These are phyloP conservation scores for Talaromyces stipitatus DNA, from an alignment of 495 filamentous ascomycete genomes.

Conservation along the genomic window DNA sequence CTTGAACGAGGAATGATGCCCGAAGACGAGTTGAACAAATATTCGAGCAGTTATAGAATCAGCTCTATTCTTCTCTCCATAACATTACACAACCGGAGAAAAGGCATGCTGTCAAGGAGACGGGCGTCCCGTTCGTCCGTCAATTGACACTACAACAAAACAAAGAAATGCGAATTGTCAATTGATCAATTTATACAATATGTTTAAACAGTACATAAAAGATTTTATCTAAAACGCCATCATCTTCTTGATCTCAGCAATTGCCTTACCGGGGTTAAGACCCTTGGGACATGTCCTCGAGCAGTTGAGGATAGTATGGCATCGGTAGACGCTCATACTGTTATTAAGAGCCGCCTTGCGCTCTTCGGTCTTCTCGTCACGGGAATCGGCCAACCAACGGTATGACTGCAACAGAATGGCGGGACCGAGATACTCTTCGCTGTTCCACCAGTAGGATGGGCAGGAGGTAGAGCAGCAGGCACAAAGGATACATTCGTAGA, in stretches of 20 bases:
- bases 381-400: constrained; percentile 88
- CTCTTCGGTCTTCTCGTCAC: constrained; percentile 81
- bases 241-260: constrained; percentile 97
- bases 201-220: no score
- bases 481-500: constrained; percentile 99
- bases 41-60: no score
- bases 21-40: no score
- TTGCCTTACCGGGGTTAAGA: constrained; percentile 86
- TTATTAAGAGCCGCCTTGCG: constrained; percentile 90
- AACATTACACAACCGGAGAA: no score
- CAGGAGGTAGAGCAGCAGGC: constrained; percentile 98
- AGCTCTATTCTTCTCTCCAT: no score
- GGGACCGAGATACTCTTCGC: constrained; percentile 93
- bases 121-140: no score
- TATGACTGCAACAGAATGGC: constrained; percentile 94
- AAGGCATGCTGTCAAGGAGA: no score
- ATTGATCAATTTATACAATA: constrained; percentile 1
- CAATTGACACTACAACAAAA: no score
- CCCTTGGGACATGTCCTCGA: constrained; percentile 96
- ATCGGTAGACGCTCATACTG: constrained; percentile 96
- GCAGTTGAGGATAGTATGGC: constrained; percentile 99
- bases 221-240: constrained; percentile 53
- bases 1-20: no score
- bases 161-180: background rate
- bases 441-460: constrained; percentile 99